These are phyloP conservation scores for Staphylotrichum longicolle DNA, from an alignment of 495 filamentous ascomycete species.

Conservation along the genomic window DNA sequence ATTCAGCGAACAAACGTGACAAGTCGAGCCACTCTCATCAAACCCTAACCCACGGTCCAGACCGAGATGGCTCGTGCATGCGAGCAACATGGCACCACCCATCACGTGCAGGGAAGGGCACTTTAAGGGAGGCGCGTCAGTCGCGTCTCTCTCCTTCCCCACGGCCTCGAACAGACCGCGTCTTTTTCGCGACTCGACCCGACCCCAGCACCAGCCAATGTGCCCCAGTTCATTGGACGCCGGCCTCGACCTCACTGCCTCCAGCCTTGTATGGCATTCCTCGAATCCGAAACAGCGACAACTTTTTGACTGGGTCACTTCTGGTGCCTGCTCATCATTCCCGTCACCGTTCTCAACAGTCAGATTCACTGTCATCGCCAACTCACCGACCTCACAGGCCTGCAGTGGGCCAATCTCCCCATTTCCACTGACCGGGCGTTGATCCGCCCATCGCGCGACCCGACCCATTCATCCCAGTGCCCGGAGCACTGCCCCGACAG, in stretches of 20 bases:
- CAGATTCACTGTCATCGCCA: too few species aligned
- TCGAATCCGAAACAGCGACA: neutral
- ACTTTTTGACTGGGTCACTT: too few species aligned
- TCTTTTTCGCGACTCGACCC: constrained; percentile 27
- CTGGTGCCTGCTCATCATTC: too few species aligned
- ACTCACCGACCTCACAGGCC: neutral
- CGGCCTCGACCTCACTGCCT: too few species aligned
- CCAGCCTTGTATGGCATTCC: constrained; percentile 2
- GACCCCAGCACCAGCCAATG: neutral
- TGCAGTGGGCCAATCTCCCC: neutral
- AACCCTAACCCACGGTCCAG: constrained; percentile 4
- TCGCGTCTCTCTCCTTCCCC: constrained; percentile 29
- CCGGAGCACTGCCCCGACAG: constrained; percentile 1
- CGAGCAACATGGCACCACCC: too few species aligned
- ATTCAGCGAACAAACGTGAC: neutral
- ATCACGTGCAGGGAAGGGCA: constrained; percentile 23
- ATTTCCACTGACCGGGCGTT: too few species aligned
- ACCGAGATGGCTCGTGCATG: neutral
- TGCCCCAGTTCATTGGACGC: neutral
- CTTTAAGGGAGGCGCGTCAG: constrained; percentile 32
- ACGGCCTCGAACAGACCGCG: constrained; percentile 9
- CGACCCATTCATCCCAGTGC: too few species aligned
- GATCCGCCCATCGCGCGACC: too few species aligned
- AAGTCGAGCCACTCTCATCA: too few species aligned
- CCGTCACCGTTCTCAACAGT: neutral